Conservation (phyloP, 148 eudicot species). For the Chenopodium quinoa region DNA sequence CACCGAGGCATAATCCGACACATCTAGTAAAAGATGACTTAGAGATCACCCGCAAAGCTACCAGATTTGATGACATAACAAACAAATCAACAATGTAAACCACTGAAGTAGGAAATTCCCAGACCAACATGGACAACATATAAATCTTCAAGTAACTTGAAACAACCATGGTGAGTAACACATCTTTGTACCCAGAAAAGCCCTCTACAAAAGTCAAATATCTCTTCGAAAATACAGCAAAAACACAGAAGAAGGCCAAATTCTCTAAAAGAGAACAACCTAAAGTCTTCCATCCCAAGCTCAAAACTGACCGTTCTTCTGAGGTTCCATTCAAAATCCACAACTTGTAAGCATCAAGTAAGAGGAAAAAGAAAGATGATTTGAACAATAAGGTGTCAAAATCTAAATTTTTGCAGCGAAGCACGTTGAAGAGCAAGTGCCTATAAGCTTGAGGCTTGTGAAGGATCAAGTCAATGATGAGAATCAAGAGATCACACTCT, state of each 20-base stretch:
- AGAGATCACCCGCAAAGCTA: conserved; percentile 69
- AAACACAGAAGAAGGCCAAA: conserved; percentile 38
- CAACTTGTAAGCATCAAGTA: conserved; percentile 56
- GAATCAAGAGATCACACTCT: conserved; percentile 85
- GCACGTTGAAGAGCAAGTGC: conserved; percentile 76
- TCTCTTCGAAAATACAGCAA: conserved; percentile 39
- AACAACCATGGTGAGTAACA: conserved; percentile 54
- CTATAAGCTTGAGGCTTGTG: conserved; percentile 91
- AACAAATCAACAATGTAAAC: conserved; percentile 58
- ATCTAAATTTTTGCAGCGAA: conserved; percentile 39
- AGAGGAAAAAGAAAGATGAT: conserved; percentile 37
- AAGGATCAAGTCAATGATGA: conserved; percentile 73
- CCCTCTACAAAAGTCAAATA: conserved; percentile 38
- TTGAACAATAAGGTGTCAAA: conserved; percentile 54
- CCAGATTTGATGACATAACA: conserved; percentile 74
- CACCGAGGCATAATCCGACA: conserved; percentile 54
- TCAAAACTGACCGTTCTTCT: conserved; percentile 21
- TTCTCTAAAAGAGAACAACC: conserved; percentile 49
- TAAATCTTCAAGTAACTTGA: conserved; percentile 79
- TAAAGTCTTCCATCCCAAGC: conserved; percentile 37
- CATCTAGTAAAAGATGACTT: conserved; percentile 52
- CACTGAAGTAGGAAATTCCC: conserved; percentile 76
- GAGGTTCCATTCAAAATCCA: conserved; percentile 30
- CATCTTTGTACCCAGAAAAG: conserved; percentile 42
- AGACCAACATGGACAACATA: conserved; percentile 68